Evolutionary conservation across 805 yeast genomes (phyloP), one percentile per base, ranked within the genome.

Genomic region (Metschnikowia amazonensis): DNA sequence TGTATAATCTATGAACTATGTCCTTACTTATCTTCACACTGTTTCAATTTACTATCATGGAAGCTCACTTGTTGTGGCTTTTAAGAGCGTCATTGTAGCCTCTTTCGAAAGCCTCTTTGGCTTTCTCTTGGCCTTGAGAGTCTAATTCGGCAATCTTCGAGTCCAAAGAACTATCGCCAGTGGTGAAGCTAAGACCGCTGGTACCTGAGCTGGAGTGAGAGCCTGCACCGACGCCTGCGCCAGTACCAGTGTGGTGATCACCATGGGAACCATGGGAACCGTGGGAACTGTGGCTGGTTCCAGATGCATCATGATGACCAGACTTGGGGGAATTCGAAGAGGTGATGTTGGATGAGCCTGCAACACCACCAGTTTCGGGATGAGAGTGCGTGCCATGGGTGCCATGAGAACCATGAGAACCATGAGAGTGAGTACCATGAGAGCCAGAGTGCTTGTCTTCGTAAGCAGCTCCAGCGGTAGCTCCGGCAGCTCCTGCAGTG

Each of bases 91-190:
- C 74, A 21, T 63, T 55, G 60, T 68, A 69, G 38, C 73, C 74
- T 46, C 58, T 62, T 47, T 66, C 60, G 56, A 66, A 68, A 6
- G 72, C 74, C 23, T 66, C 68, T 54, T 66, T 63, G 31, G 74
- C 74, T 56, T 67, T 63, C 43, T 64, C 54, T 51, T 66, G 72
- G 34, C 62, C 65, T 17, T 57, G 51, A 21, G 64, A 62, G 46
- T 64, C 67, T 52, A 69, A 64, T 44, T 59, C 43, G 32, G 69
- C 48, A 36, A 69, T 66, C 59, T 66, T 66, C 32, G 56, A 41
- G 48, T 69, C 73, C 56, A 69, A 64, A 33, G 60, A 53, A 36
- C 52, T 54, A 57, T 66, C 64, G 23, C 74, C 72, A 25, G 73
- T 69, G 36, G 65, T 42, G 58, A 68, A 69, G 10, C 58, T 34